Conservation (phyloP, 495 filamentous ascomycete genomes). For the Aspergillus conjunctus region DNA sequence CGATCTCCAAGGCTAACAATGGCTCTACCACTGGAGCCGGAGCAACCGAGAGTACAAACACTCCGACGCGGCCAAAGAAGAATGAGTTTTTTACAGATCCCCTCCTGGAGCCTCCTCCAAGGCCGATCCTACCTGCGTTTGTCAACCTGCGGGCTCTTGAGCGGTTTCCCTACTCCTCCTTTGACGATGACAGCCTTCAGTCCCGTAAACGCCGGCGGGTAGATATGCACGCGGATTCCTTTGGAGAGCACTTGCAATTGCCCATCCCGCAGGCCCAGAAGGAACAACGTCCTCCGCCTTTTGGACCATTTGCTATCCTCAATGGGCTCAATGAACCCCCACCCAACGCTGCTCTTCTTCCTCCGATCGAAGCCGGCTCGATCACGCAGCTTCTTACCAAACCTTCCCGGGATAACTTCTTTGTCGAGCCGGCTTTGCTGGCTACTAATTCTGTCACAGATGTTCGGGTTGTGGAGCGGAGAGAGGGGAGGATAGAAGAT, state of each 20-base stretch:
- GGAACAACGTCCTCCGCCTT: conserved; percentile 51
- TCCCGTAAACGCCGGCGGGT: conserved; percentile 46
- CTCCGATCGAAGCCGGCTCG: conserved; percentile 65
- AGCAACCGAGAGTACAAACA: conserved; percentile 39
- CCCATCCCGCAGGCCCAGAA: conserved; percentile 51
- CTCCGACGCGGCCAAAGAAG: conserved; percentile 37
- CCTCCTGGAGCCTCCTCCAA: conserved; percentile 41
- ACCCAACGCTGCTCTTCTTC: conserved; percentile 70
- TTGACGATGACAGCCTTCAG: conserved; percentile 44
- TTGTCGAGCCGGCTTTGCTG: conserved; percentile 29
- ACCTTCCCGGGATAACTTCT: conserved; percentile 32
- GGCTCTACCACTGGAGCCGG: conserved; percentile 26
- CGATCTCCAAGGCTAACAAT: conserved; percentile 36
- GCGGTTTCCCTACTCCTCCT: conserved; percentile 46
- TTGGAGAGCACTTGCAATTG: conserved; percentile 53
- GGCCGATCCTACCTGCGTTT: conserved; percentile 49
- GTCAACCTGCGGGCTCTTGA: conserved; percentile 52
- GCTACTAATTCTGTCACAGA: conserved; percentile 31
- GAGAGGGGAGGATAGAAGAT: conserved; percentile 44
- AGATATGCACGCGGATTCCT: conserved; percentile 47
- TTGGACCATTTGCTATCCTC: conserved; percentile 63
- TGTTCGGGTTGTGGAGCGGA: conserved; percentile 32
- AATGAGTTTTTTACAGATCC: conserved; percentile 35
- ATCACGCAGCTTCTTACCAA: conserved; percentile 46
- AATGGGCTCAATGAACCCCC: conserved; percentile 77